Percentiles rank a stretch among this genome's conserved stretches.
Conservation (phyloP, 2,329 filamentous ascomycete species). For the Ceratocystis huliohia region DNA sequence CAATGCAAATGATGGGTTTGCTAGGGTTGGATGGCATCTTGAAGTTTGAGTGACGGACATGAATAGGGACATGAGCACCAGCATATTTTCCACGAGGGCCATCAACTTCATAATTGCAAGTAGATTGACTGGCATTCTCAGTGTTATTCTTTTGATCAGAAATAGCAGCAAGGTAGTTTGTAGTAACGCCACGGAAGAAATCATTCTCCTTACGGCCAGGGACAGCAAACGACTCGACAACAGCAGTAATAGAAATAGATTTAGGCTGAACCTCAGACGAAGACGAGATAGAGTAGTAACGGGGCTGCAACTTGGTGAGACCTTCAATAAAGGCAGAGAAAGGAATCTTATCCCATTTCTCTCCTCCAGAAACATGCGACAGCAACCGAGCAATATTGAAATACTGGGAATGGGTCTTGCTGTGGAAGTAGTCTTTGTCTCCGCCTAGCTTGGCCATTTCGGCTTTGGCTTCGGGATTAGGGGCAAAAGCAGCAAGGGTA, state of each 20-base stretch:
- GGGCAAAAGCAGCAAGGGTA: constrained; percentile 77
- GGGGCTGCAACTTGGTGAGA: constrained; percentile 85
- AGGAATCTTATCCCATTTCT: constrained; percentile 72
- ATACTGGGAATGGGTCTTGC: constrained; percentile 66
- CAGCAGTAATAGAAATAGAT: constrained; percentile 87
- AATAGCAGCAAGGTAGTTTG: constrained; percentile 87
- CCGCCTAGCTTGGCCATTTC: constrained; percentile 80
- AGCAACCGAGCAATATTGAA: constrained; percentile 85
- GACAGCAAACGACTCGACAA: constrained; percentile 73
- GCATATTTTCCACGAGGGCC: constrained; percentile 96
- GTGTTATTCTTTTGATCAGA: constrained; percentile 96
- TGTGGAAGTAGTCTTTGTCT: constrained; percentile 91
- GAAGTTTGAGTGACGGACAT: constrained; percentile 97
- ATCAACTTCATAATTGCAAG: constrained; percentile 70
- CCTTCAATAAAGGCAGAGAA: constrained; percentile 94
- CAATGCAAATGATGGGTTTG: constrained; percentile 91
- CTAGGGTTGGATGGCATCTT: constrained; percentile 91
- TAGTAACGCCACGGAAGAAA: constrained; percentile 81
- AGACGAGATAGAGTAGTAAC: constrained; percentile 98
- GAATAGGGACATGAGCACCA: constrained; percentile 85
- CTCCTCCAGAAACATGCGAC: constrained; percentile 54
- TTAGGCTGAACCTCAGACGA: constrained; percentile 88
- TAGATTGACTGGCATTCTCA: constrained; percentile 65
- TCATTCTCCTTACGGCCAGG: constrained; percentile 59
- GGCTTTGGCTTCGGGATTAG: constrained; percentile 68